phyloP scores from a whole-genome alignment of 257 asterid species.

The Apocynum venetum region DNA sequence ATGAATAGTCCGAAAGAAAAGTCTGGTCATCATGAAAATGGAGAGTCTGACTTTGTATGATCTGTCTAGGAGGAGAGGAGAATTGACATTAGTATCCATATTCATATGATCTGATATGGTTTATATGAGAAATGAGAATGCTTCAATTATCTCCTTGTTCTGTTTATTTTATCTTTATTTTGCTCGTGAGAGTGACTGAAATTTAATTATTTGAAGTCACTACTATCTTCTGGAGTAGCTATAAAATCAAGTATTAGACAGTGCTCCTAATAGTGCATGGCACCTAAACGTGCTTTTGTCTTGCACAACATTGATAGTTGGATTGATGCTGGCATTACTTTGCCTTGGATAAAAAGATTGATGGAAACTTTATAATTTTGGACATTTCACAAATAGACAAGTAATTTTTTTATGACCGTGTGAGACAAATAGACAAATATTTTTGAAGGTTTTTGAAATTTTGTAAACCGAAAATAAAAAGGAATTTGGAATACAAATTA shows the following conservation, averaged over 20 bases:
- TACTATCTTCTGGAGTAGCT: neutral
- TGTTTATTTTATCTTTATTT: neutral
- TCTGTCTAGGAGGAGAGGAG: neutral
- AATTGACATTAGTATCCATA: neutral
- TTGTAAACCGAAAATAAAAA: no score
- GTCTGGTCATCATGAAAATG: slow-evolving; percentile 17
- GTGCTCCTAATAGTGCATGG: neutral
- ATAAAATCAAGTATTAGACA: neutral
- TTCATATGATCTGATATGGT: neutral
- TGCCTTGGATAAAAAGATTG: neutral
- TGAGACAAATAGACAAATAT: no score
- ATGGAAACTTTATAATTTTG: neutral
- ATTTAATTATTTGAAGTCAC: no score
- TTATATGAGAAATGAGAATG: neutral
- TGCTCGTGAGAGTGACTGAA: no score
- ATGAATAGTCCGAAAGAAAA: slow-evolving; percentile 29
- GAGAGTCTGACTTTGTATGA: neutral
- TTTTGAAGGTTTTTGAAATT: no score
- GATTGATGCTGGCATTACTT: neutral
- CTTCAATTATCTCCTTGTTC: neutral
- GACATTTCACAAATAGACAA: neutral
- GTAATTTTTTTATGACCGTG: no score
- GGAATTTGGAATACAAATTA: no score
- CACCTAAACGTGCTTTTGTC: neutral
- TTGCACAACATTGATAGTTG: neutral